Percentiles rank a stretch among this genome's conserved stretches.
These are phyloP conservation scores for Aspergillus caelatus DNA, from an alignment of 2,329 filamentous ascomycete species.

Conservation along the genomic window DNA sequence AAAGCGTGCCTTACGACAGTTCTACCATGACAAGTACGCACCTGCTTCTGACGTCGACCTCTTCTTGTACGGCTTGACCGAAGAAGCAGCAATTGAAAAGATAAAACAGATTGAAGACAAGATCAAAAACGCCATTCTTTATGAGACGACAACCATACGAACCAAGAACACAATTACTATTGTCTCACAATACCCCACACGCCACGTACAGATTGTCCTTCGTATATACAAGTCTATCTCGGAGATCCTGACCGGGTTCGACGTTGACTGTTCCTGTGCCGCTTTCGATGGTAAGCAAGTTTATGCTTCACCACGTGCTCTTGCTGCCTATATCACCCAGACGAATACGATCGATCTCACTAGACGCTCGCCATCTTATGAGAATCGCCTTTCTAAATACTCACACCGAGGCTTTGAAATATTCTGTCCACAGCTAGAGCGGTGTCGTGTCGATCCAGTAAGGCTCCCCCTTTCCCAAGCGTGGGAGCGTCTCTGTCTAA, in stretches of 20 bases:
- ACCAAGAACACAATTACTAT: constrained; percentile 90
- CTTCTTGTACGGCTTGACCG: constrained; percentile 78
- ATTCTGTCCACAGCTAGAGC: constrained; percentile 74
- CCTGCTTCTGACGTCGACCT: constrained; percentile 86
- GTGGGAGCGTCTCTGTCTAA: not conserved
- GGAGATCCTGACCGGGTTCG: constrained; percentile 85
- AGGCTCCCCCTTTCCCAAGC: not conserved
- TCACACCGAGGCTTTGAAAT: constrained; percentile 83
- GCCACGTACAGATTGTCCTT: constrained; percentile 84
- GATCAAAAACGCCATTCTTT: constrained; percentile 75
- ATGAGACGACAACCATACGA: constrained; percentile 80
- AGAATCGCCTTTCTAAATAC: constrained; percentile 84
- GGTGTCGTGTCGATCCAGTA: constrained; percentile 72
- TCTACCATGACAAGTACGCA: constrained; percentile 79
- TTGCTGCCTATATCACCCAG: constrained; percentile 80
- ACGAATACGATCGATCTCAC: constrained; percentile 78
- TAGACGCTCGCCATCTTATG: constrained; percentile 81
- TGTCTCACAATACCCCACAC: constrained; percentile 77
- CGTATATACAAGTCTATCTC: constrained; percentile 82
- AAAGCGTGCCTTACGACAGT: constrained; percentile 66
- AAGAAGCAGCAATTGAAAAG: constrained; percentile 78
- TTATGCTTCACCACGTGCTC: constrained; percentile 73
- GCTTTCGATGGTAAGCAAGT: constrained; percentile 82
- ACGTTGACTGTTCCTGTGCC: constrained; percentile 81
- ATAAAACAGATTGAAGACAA: constrained; percentile 77